Evolutionary conservation across 805 yeast species (phyloP).

Genomic region (Yamadazyma tumulicola): DNA sequence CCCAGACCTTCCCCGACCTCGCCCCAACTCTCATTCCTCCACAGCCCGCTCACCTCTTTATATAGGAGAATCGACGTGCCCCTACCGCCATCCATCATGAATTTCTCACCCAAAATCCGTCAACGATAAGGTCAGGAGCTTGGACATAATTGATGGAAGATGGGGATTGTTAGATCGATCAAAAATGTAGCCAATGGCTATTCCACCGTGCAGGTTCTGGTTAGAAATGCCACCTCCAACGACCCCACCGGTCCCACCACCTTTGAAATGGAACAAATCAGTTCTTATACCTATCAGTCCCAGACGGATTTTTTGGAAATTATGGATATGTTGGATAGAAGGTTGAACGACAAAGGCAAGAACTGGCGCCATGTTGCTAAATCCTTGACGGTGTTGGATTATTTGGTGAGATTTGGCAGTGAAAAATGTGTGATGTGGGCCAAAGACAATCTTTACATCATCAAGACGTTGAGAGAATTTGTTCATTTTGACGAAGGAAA

Average conservation of each 20-base stretch:
- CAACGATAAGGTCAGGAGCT: too few relatives aligned
- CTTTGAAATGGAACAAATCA: constrained; percentile 77
- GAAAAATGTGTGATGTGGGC: constrained; percentile 92
- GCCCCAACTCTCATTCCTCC: too few relatives aligned
- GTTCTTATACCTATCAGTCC: constrained; percentile 65
- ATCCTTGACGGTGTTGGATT: constrained; percentile 84
- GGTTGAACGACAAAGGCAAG: constrained; percentile 93
- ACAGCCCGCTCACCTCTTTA: too few relatives aligned
- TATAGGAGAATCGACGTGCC: too few relatives aligned
- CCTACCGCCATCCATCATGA: too few relatives aligned
- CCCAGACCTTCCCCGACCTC: too few relatives aligned
- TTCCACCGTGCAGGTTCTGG: constrained; percentile 78
- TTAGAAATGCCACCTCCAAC: constrained; percentile 89
- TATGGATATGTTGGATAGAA: constrained; percentile 90
- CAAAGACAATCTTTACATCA: constrained; percentile 79
- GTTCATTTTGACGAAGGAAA: constrained; percentile 75
- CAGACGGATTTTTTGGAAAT: constrained; percentile 76
- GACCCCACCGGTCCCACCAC: constrained; percentile 83
- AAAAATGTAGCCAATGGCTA: constrained; percentile 91
- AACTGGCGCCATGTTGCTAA: constrained; percentile 97
- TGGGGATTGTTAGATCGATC: constrained; percentile 77
- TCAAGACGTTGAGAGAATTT: constrained; percentile 89
- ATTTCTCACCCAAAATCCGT: too few relatives aligned
- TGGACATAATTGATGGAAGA: too few relatives aligned
- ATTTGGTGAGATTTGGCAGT: constrained; percentile 77